Percentiles rank a stretch among this genome's conserved stretches.
Conservation (phyloP, 2,329 filamentous ascomycete species). For the Cercospora sesami region DNA sequence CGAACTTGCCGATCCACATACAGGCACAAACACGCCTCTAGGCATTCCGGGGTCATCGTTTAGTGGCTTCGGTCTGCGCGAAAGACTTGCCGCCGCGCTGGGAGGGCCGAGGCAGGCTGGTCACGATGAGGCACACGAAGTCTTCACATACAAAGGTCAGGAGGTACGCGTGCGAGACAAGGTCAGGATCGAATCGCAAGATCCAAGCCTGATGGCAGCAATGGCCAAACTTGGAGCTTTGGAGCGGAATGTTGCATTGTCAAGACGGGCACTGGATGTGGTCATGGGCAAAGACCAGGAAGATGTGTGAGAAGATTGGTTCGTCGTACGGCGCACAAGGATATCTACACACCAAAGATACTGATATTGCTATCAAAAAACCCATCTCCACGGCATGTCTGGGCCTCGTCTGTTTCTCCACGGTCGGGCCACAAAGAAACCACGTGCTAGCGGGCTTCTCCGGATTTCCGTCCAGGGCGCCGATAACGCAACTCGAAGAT, state of each 20-base stretch:
- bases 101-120: conserved; percentile 43
- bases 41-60: conserved; percentile 39
- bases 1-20: conserved; percentile 50
- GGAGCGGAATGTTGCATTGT: conserved; percentile 68
- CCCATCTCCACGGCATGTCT: conserved; percentile 4
- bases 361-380: not conserved
- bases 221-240: conserved; percentile 80
- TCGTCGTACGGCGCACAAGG: not conserved
- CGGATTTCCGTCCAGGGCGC: conserved; percentile 9
- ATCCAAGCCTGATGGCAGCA: conserved; percentile 80
- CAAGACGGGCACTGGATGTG: conserved; percentile 69
- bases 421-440: not conserved
- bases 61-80: conserved; percentile 59
- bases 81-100: conserved; percentile 53
- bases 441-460: conserved; percentile 5
- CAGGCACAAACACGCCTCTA: conserved; percentile 39
- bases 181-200: conserved; percentile 81
- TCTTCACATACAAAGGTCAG: conserved; percentile 68
- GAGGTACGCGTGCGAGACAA: conserved; percentile 89
- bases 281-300: conserved; percentile 69
- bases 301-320: conserved; percentile 22
- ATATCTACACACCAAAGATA: not conserved
- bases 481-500: conserved; percentile 16
- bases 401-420: not conserved
- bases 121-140: conserved; percentile 68